A percentile compares a stretch with the other conserved stretches of the same genome.
Evolutionary conservation across 2,329 filamentous ascomycete genomes (phyloP).

Genomic region (Neurospora crassa): DNA sequence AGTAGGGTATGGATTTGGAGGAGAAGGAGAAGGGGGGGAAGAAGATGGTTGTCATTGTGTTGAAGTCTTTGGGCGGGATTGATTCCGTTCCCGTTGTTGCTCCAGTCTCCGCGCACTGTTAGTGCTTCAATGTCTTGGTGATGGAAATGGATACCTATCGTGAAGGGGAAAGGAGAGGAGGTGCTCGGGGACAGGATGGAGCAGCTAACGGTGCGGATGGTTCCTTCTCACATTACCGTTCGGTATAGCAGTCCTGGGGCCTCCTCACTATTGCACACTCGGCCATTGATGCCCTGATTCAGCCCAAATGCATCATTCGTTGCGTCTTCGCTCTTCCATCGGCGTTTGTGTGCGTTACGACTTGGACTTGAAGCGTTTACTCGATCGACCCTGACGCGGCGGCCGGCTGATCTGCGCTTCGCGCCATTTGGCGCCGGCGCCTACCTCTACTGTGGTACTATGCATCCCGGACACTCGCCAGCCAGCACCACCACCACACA

Average conservation of each 20-base stretch:
- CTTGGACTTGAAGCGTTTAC: not conserved
- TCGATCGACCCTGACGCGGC: not conserved
- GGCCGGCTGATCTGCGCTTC: not conserved
- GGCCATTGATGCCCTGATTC: not conserved
- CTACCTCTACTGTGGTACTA: no score
- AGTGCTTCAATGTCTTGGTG: not conserved
- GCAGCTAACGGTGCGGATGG: not conserved
- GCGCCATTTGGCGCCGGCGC: not conserved
- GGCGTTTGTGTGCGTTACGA: not conserved
- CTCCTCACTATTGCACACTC: not conserved
- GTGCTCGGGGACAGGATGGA: not conserved
- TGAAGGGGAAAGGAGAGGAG: not conserved
- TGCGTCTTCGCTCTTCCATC: not conserved
- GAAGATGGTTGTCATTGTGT: not conserved
- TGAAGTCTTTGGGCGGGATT: no score
- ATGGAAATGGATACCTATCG: not conserved
- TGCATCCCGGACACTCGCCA: not conserved
- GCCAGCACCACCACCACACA: not conserved
- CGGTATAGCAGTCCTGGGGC: rapidly evolving
- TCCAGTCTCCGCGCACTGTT: no score
- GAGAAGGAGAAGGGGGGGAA: not conserved
- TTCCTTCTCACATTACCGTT: not conserved
- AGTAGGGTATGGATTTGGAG: not conserved
- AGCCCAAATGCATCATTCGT: not conserved
- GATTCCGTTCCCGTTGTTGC: no score